phyloP scores from a whole-genome alignment of 805 yeast genomes.

The Metschnikowia anglica region DNA sequence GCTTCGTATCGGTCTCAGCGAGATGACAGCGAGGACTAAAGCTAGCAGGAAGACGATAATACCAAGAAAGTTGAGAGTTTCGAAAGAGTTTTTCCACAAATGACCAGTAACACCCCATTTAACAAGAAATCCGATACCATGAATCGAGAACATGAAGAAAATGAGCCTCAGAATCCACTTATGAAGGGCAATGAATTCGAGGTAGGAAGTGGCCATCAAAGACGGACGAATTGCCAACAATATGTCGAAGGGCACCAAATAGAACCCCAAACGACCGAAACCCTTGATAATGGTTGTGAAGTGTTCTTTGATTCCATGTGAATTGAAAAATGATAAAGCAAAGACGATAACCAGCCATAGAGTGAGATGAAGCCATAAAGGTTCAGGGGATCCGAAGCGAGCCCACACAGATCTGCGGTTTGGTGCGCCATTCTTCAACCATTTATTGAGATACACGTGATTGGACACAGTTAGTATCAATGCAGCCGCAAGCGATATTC shows the following conservation, averaged over 20 bases:
- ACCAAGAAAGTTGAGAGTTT: constrained; percentile 50
- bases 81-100: constrained; percentile 31
- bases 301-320: constrained; percentile 30
- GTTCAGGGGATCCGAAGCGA: constrained; percentile 27
- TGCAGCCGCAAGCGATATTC: constrained; percentile 42
- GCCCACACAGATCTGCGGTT: constrained; percentile 18
- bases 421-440: constrained; percentile 42
- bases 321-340: constrained; percentile 33
- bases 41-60: constrained; percentile 40
- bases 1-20: constrained; percentile 51
- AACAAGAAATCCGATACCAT: constrained; percentile 51
- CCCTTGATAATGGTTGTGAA: constrained; percentile 47
- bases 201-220: constrained; percentile 48
- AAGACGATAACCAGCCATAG: constrained; percentile 35
- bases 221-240: constrained; percentile 57
- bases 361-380: constrained; percentile 35
- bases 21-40: constrained; percentile 41
- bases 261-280: constrained; percentile 60
- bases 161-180: constrained; percentile 70
- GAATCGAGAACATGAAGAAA: constrained; percentile 45
- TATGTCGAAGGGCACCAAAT: constrained; percentile 57
- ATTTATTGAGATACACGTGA: constrained; percentile 30
- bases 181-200: constrained; percentile 57
- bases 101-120: constrained; percentile 47
- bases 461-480: constrained; percentile 33